Evolutionary conservation across 139 green algal species (phyloP).

Genomic region (Spirogloea muscicola): DNA sequence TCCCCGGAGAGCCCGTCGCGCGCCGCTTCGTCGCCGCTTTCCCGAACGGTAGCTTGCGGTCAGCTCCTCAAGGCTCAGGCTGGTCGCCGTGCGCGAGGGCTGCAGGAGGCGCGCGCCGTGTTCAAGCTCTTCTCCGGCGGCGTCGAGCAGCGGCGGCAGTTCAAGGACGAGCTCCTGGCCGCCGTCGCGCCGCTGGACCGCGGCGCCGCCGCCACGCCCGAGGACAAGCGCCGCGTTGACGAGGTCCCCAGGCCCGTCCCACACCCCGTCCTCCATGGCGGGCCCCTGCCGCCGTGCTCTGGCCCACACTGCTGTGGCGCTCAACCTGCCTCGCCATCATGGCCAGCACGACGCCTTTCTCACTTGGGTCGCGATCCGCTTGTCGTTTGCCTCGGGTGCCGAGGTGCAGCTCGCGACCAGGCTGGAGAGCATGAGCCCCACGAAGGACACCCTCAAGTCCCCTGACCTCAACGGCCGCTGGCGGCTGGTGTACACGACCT

Average conservation of each 20-base stretch:
- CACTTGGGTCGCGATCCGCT: not conserved
- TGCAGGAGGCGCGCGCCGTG: too few species aligned
- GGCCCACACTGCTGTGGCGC: too few species aligned
- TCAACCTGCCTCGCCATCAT: too few species aligned
- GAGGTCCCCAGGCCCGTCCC: constrained; percentile 22
- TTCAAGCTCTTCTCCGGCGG: too few species aligned
- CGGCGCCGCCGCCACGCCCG: constrained; percentile 52
- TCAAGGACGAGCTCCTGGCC: constrained; percentile 59
- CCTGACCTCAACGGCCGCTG: constrained; percentile 69
- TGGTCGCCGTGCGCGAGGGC: too few species aligned
- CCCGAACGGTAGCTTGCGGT: too few species aligned
- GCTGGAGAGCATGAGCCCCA: constrained; percentile 76
- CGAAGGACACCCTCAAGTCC: constrained; percentile 53
- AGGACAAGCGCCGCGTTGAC: constrained; percentile 59
- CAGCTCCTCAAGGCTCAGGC: too few species aligned
- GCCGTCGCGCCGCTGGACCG: constrained; percentile 55
- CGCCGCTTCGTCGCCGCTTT: too few species aligned
- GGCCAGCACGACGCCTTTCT: too few species aligned
- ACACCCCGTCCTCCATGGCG: too few species aligned
- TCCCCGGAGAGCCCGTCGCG: too few species aligned
- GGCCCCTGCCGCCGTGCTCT: too few species aligned
- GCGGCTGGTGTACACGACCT: constrained; percentile 89
- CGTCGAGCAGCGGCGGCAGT: constrained; percentile 10
- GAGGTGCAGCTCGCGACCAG: constrained; percentile 9
- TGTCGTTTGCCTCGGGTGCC: not conserved